Percentiles rank a stretch among this genome's conserved stretches.
phyloP scores from a whole-genome alignment of 768 basidiomycete species.

The Suillus decipiens region DNA sequence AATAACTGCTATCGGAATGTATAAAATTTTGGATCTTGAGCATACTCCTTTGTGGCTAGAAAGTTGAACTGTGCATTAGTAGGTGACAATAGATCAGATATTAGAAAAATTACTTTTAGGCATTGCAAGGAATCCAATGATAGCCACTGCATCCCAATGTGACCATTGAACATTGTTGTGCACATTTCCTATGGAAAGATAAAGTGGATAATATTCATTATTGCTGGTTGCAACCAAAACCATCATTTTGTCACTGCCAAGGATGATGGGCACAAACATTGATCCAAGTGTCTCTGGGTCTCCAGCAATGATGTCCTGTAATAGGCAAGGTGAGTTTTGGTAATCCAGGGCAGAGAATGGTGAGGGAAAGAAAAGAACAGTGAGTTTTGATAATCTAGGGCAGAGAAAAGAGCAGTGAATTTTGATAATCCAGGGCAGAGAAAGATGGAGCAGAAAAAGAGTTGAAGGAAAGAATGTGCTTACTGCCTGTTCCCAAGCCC shows the following conservation, averaged over 20 bases:
- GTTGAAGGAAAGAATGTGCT: too few relatives aligned
- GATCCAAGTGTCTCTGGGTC: constrained; percentile 28
- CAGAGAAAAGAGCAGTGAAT: neutral
- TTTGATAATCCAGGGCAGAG: too few relatives aligned
- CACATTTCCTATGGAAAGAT: constrained; percentile 15
- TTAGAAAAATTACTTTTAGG: too few relatives aligned
- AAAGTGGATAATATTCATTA: constrained; percentile 15
- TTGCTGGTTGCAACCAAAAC: constrained; percentile 13
- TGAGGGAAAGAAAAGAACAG: neutral
- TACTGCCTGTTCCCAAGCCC: constrained; percentile 18
- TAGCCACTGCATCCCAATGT: constrained; percentile 7
- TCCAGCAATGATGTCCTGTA: constrained; percentile 12
- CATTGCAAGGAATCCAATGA: constrained; percentile 34
- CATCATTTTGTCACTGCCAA: constrained; percentile 13
- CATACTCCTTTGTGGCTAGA: constrained; percentile 12
- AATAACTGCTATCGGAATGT: constrained; percentile 24
- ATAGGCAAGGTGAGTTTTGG: neutral
- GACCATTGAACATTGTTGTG: constrained; percentile 9
- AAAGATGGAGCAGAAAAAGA: too few relatives aligned
- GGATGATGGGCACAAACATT: constrained; percentile 14
- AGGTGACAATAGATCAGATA: too few relatives aligned
- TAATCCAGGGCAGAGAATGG: neutral
- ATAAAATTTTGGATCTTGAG: constrained; percentile 10
- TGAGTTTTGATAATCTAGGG: neutral
- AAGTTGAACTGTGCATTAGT: too few relatives aligned